Percentiles rank a stretch among this genome's conserved stretches.
These are phyloP conservation scores for Talaromyces wortmannii DNA, from an alignment of 495 filamentous ascomycete species.

Conservation along the genomic window DNA sequence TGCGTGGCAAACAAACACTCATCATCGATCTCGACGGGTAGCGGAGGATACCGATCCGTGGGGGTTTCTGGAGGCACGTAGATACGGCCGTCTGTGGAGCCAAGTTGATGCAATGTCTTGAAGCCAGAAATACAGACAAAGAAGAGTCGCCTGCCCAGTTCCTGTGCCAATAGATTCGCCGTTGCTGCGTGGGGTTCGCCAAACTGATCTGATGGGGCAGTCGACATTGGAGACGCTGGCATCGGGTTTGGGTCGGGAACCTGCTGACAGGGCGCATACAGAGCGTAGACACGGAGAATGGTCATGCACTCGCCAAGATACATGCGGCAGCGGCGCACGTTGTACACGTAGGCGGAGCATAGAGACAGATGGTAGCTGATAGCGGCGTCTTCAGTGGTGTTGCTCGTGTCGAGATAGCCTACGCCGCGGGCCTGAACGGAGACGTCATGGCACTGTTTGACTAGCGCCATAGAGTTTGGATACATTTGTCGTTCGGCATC, in stretches of 20 bases:
- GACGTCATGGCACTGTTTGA: slow-evolving; percentile 66
- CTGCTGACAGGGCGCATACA: slow-evolving; percentile 43
- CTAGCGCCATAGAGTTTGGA: slow-evolving; percentile 63
- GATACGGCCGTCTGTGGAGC: slow-evolving; percentile 54
- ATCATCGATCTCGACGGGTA: slow-evolving; percentile 75
- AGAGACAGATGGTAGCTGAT: slow-evolving; percentile 80
- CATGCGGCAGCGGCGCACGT: slow-evolving; percentile 56
- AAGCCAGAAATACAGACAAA: slow-evolving; percentile 67
- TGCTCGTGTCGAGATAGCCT: slow-evolving; percentile 57
- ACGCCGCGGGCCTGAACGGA: slow-evolving; percentile 65
- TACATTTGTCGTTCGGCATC: slow-evolving; percentile 38
- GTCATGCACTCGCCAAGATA: slow-evolving; percentile 70
- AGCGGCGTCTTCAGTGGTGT: slow-evolving; percentile 72
- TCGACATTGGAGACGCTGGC: slow-evolving; percentile 15
- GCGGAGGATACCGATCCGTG: slow-evolving; percentile 69
- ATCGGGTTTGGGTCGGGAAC: slow-evolving; percentile 17
- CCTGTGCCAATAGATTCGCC: slow-evolving; percentile 64
- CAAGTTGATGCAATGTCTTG: slow-evolving; percentile 59
- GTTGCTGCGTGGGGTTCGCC: slow-evolving; percentile 12
- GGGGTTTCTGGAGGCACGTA: slow-evolving; percentile 65
- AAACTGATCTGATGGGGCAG: slow-evolving; percentile 13
- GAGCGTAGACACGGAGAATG: slow-evolving; percentile 60
- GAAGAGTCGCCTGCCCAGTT: slow-evolving; percentile 72
- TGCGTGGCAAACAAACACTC: slow-evolving; percentile 60
- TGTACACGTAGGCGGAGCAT: slow-evolving; percentile 61